Base-by-base conservation (phyloP, 2,329 filamentous ascomycete species). In the Ophiognomonia clavigignenti-juglandacearum region DNA sequence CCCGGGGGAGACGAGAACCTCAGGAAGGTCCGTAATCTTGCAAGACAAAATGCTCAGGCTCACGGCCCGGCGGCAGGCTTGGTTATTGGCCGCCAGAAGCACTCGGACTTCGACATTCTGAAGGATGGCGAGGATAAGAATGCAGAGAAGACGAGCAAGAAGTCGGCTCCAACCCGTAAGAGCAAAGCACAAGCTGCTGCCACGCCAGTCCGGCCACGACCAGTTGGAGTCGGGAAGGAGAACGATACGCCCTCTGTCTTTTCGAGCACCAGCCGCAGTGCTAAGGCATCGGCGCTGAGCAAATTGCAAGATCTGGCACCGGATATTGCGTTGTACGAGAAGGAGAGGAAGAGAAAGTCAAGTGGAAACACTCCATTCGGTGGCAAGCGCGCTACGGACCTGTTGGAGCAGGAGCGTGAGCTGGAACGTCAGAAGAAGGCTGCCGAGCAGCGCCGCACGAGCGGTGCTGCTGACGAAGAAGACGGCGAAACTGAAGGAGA, bases 321-420 rank as follows among this genome's bases (percentile, higher is more conserved):
- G 1, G 93, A 98, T 60, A 90, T 97, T 59, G 85, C 85, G 2
- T 71, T 95, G 26, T 98, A 93, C 59, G 86, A 97, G 60, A 96
- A 93, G 62, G 93, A 98, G 68, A 89, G 80, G 71, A 96, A 95
- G 69, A 82, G 93, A 18, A 65, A 69, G 6, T 60, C 62, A 52
- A 80, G 75, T 53, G 71, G 62, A 3, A 64, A 65, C 24, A 69
- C 67, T 2, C 71, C 75, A 0, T 85, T 80, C 73, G 81, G 82
- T 20, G 81, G 81, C 19, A 83, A 82, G 58, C 72, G 80, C 41
- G 81, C 81, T 1, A 74, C 79, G 3, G 77, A 83, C 45, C 64
- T 71, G 48, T 70, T 78, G 16, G 80, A 85, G 47, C 77, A 73
- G 57, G 67, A 74, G 43, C 62, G 62, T 35, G 61, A 64, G 38